Conservation (phyloP, 805 yeast genomes). For the Alloascoidea africana region DNA sequence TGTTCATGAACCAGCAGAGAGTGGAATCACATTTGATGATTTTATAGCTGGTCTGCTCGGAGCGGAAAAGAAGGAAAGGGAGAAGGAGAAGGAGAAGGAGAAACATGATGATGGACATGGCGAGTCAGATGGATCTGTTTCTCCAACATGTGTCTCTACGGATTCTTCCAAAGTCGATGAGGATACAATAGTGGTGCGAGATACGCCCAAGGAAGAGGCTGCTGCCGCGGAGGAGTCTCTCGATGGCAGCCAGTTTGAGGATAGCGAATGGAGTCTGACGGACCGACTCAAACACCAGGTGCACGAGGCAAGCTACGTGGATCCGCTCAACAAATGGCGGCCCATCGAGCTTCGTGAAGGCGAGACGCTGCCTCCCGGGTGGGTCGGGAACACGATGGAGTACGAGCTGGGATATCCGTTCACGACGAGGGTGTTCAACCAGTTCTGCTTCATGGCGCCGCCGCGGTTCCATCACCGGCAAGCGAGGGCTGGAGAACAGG, state of each 20-base stretch:
- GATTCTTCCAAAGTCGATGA: too few species aligned
- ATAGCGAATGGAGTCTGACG: not conserved
- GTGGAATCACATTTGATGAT: not conserved
- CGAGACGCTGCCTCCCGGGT: not conserved
- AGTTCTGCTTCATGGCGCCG: not conserved
- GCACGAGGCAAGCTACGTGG: not conserved
- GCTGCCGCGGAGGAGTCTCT: not conserved
- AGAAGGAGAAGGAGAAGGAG: not conserved
- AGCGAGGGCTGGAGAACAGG: not conserved
- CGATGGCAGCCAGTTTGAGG: not conserved
- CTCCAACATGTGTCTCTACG: too few species aligned
- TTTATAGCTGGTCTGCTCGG: not conserved
- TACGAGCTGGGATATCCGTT: not conserved
- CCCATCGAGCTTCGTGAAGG: not conserved
- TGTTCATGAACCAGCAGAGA: not conserved
- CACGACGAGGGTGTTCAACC: constrained; percentile 1
- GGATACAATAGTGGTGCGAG: too few species aligned
- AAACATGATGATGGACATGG: not conserved
- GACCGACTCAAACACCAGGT: not conserved
- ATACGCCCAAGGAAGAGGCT: not conserved
- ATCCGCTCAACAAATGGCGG: not conserved
- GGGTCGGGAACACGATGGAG: not conserved
- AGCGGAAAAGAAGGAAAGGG: not conserved
- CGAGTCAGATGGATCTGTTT: not conserved
- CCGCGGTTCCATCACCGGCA: not conserved